Percentiles rank a stretch among this genome's conserved stretches.
Conservation (phyloP, 306 rosid genomes). For the Pyrus communis region DNA sequence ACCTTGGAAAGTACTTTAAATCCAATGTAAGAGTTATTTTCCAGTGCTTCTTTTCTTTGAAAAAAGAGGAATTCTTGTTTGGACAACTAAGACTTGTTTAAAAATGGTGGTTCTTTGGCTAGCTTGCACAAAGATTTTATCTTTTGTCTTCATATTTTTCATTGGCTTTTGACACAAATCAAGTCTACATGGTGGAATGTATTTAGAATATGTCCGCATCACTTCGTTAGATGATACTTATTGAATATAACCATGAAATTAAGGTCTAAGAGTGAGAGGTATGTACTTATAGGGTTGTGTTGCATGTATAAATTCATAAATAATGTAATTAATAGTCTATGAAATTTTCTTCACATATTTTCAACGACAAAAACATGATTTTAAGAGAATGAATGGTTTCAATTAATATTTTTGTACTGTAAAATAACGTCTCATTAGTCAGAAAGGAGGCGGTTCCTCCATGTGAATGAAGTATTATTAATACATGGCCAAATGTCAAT, state of each 20-base stretch:
- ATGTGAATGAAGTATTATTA: too few species aligned
- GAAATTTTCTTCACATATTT: too few species aligned
- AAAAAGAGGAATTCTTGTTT: neutral
- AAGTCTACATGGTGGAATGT: neutral
- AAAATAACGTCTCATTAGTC: neutral
- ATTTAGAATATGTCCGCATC: neutral
- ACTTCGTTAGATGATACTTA: neutral
- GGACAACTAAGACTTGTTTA: neutral
- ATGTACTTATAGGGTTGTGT: too few species aligned
- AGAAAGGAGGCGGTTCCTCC: neutral
- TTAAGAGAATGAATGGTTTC: neutral
- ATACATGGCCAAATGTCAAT: neutral
- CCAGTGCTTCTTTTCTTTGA: neutral
- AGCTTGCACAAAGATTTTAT: neutral
- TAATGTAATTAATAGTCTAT: too few species aligned
- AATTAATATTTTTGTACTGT: too few species aligned
- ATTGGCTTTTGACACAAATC: neutral
- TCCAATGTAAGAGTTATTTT: neutral
- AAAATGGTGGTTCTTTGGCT: neutral
- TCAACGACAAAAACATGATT: too few species aligned
- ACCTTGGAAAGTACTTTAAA: neutral
- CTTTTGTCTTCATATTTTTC: conserved; percentile 2
- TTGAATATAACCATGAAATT: neutral
- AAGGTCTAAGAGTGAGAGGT: neutral
- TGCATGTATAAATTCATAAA: too few species aligned